A percentile compares a stretch with the other conserved stretches of the same genome.
These are phyloP conservation scores for Tulasnella calospora DNA, from an alignment of 768 basidiomycete species.

Conservation along the genomic window DNA sequence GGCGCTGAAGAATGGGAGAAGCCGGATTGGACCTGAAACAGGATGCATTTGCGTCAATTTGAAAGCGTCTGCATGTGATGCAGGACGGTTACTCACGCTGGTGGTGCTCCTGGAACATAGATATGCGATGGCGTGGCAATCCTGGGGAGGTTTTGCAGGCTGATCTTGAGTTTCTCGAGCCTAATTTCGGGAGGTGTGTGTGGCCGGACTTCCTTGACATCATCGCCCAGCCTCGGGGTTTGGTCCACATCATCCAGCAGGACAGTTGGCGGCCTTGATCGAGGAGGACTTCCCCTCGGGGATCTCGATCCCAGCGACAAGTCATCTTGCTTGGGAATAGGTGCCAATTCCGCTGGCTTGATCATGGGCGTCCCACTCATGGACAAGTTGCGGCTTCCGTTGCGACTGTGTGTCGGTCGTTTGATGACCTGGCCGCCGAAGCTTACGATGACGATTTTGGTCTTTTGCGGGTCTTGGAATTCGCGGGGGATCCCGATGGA, in stretches of 20 bases:
- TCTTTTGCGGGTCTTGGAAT: constrained; percentile 45
- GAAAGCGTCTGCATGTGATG: neutral
- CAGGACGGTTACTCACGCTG: constrained; percentile 34
- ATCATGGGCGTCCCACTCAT: neutral
- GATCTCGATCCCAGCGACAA: neutral
- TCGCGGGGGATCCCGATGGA: constrained; percentile 56
- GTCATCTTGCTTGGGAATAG: constrained; percentile 9
- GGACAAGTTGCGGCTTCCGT: constrained; percentile 29
- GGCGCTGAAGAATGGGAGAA: constrained; percentile 16
- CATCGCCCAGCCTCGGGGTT: neutral
- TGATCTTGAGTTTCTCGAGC: constrained; percentile 4
- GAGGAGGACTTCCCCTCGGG: neutral
- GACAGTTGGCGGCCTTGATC: neutral
- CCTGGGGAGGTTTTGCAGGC: constrained; percentile 13
- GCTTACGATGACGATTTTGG: constrained; percentile 68
- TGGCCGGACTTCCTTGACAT: neutral
- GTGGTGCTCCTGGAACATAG: constrained; percentile 56
- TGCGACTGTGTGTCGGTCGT: constrained; percentile 29
- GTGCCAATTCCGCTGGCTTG: constrained; percentile 10
- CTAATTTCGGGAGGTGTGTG: constrained; percentile 17
- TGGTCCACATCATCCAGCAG: neutral
- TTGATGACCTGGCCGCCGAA: constrained; percentile 72
- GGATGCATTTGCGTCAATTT: neutral
- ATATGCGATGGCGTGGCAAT: constrained; percentile 53
- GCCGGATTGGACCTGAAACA: constrained; percentile 22